Evolutionary conservation across 306 rosid species (phyloP).

Genomic region (Dicorynia guianensis): DNA sequence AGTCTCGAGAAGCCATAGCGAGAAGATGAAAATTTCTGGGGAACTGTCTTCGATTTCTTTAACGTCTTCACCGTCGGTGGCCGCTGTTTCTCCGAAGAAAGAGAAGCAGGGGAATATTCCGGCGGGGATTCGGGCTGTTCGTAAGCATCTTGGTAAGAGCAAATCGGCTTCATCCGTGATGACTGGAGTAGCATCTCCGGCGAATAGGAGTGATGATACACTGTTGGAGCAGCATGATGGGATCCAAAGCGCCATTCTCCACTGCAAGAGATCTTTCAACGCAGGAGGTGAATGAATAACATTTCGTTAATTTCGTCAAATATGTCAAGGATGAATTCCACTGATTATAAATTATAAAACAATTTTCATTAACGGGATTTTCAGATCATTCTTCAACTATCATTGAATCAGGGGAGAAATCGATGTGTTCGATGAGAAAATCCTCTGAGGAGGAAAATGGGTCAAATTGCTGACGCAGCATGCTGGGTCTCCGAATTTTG

Average conservation of each 20-base stretch:
- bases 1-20: no score
- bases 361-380: not conserved
- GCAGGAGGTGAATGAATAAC: constrained; percentile 58
- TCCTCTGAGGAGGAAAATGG: constrained; percentile 50
- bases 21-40: no score
- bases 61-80: not conserved
- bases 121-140: constrained; percentile 55
- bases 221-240: constrained; percentile 78
- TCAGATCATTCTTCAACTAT: constrained; percentile 52
- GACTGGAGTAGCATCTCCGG: constrained; percentile 47
- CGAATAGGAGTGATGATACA: constrained; percentile 74
- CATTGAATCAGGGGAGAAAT: constrained; percentile 40
- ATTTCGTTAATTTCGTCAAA: no score
- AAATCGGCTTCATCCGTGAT: constrained; percentile 60
- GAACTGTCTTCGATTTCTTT: no score
- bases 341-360: not conserved
- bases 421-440: constrained; percentile 50
- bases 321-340: not conserved
- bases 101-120: constrained; percentile 63
- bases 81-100: constrained; percentile 48
- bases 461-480: constrained; percentile 24
- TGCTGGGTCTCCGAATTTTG: constrained; percentile 17
- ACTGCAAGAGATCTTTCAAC: constrained; percentile 85
- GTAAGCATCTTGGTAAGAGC: constrained; percentile 77
- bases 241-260: constrained; percentile 90